These are phyloP conservation scores for Penicillium sp. DNA, from an alignment of 2,329 filamentous ascomycete species.

Conservation along the genomic window DNA sequence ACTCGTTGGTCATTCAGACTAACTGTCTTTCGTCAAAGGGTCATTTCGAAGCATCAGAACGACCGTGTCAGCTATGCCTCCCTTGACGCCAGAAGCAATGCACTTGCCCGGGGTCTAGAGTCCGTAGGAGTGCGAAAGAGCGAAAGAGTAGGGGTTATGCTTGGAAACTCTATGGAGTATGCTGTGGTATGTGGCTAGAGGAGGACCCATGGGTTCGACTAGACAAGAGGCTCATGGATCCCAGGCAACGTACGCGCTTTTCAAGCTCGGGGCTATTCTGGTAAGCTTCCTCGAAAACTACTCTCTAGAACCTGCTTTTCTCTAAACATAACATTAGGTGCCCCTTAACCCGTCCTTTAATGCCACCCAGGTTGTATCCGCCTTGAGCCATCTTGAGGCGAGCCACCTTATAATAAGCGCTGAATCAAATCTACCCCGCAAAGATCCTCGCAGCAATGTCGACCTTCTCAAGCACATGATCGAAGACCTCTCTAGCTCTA, in stretches of 20 bases:
- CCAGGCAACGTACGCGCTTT: conserved; percentile 76
- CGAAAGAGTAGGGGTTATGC: conserved; percentile 80
- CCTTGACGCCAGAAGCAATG: conserved; percentile 77
- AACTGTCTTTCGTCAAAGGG: conserved; percentile 38
- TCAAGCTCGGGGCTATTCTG: conserved; percentile 91
- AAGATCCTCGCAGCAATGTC: conserved; percentile 63
- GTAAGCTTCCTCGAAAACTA: conserved; percentile 46
- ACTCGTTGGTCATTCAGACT: not conserved
- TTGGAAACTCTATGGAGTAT: conserved; percentile 85
- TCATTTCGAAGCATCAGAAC: conserved; percentile 66
- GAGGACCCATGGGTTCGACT: not conserved
- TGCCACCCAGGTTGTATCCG: conserved; percentile 73
- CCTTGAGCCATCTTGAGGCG: conserved; percentile 74
- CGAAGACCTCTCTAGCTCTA: conserved; percentile 49
- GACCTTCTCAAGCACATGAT: conserved; percentile 60
- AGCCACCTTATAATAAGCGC: conserved; percentile 80
- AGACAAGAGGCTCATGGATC: conserved; percentile 14
- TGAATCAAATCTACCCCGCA: conserved; percentile 79
- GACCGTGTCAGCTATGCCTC: conserved; percentile 70
- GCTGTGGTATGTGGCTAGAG: conserved; percentile 62
- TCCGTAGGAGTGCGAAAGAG: conserved; percentile 77
- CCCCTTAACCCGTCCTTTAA: conserved; percentile 93
- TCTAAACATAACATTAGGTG: conserved; percentile 54
- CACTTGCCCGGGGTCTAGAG: conserved; percentile 71
- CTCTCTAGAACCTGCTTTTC: not conserved